Percentiles rank a stretch among this genome's conserved stretches.
Conservation (phyloP, 345 rosid genomes). For the Eucalyptus dawsonii region DNA sequence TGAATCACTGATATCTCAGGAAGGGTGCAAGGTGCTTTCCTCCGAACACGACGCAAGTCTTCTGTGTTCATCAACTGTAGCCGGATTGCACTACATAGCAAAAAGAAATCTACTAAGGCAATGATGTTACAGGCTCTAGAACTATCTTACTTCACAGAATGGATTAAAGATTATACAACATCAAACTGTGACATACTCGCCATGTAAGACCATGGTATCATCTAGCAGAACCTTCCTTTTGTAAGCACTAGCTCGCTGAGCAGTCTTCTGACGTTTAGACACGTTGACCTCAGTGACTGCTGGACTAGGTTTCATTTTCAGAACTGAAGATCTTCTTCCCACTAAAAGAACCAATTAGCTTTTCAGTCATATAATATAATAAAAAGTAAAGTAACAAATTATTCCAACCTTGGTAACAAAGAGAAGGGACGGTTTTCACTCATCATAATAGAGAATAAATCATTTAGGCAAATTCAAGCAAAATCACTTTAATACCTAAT, state of each 20-base stretch:
- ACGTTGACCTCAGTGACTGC: constrained; percentile 46
- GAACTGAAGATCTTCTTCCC: constrained; percentile 72
- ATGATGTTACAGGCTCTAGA: neutral
- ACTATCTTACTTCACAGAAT: neutral
- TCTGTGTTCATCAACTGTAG: constrained; percentile 80
- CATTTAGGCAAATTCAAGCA: neutral
- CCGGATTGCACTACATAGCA: constrained; percentile 61
- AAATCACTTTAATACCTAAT: constrained; percentile 45
- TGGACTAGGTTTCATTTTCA: constrained; percentile 73
- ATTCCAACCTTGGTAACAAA: neutral
- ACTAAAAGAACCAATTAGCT: constrained; percentile 20
- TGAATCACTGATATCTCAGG: constrained; percentile 77
- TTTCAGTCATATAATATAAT: neutral
- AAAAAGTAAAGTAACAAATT: neutral
- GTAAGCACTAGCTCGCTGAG: constrained; percentile 40
- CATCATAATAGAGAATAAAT: neutral
- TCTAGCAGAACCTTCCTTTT: constrained; percentile 96
- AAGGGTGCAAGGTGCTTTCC: constrained; percentile 97
- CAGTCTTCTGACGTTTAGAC: constrained; percentile 47
- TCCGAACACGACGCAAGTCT: constrained; percentile 85
- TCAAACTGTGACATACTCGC: constrained; percentile 66
- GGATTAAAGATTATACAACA: neutral
- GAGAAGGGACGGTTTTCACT: neutral
- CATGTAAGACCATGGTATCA: constrained; percentile 89
- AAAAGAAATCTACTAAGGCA: constrained; percentile 1